Conservation (phyloP, 768 basidiomycete genomes). For the Lactarius evosmus region DNA sequence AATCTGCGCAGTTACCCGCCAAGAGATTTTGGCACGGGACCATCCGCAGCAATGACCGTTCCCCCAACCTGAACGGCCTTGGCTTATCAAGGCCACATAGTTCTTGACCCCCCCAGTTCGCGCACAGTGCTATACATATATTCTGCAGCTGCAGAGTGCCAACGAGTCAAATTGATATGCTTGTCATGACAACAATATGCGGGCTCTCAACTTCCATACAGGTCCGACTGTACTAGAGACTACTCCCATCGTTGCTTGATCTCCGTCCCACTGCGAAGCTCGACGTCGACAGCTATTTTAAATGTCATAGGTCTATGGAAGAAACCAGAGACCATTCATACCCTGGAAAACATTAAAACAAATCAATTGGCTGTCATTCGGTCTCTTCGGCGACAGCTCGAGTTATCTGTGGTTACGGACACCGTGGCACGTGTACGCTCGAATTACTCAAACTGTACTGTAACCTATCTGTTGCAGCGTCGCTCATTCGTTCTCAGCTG, state of each 20-base stretch:
- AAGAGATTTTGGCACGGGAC: background rate
- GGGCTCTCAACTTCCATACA: background rate
- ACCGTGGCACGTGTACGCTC: background rate
- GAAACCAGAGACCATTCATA: background rate
- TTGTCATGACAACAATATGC: conserved; percentile 7
- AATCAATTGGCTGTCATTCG: background rate
- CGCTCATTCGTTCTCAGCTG: background rate
- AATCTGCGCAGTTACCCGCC: background rate
- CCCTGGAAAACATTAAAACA: background rate
- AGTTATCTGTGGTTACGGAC: background rate
- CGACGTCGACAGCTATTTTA: background rate
- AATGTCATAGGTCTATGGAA: background rate
- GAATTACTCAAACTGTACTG: background rate
- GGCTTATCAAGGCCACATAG: background rate
- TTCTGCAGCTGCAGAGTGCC: background rate
- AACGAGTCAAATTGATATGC: background rate
- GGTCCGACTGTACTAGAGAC: background rate
- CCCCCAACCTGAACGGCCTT: background rate
- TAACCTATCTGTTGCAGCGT: background rate
- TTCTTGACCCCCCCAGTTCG: background rate
- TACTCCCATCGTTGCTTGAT: background rate
- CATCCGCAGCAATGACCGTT: background rate
- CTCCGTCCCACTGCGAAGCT: background rate
- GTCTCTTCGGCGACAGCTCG: conserved; percentile 2
- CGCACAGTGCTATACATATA: background rate